Conservation (phyloP, 2,329 filamentous ascomycete species). For the Diaporthe nobilis region DNA sequence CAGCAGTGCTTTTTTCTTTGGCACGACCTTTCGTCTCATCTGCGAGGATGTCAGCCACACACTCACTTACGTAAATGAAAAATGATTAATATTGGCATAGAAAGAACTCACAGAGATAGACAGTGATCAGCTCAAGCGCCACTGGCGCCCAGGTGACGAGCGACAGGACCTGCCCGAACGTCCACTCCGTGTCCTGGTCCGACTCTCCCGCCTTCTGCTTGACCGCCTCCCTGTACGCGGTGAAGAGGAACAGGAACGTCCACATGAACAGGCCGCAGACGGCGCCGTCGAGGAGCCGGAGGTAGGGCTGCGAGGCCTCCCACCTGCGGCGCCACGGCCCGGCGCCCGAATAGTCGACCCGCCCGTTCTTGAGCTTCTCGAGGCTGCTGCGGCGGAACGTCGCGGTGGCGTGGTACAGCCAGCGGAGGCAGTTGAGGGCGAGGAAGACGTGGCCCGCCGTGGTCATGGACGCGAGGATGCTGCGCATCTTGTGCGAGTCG, state of each 20-base stretch:
- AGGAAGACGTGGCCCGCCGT: conserved; percentile 39
- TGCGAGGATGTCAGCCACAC: background rate
- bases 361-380: background rate
- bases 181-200: conserved; percentile 48
- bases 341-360: background rate
- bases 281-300: conserved; percentile 41
- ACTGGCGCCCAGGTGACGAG: conserved; percentile 50
- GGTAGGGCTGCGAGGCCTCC: conserved; percentile 28
- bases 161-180: conserved; percentile 51
- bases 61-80: rapidly evolving
- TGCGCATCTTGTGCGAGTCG: conserved; percentile 35
- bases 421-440: conserved; percentile 41
- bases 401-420: conserved; percentile 40
- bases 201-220: conserved; percentile 42
- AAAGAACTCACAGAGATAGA: conserved; percentile 49
- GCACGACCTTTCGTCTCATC: conserved; percentile 21
- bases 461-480: conserved; percentile 21
- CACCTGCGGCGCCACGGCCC: conserved; percentile 24
- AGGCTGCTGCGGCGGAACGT: conserved; percentile 8
- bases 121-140: conserved; percentile 46
- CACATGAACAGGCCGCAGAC: conserved; percentile 47
- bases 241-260: conserved; percentile 48
- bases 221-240: conserved; percentile 45
- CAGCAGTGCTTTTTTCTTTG: conserved; percentile 2
- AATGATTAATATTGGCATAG: too few relatives aligned